Evolutionary conservation across 2,329 filamentous ascomycete species (phyloP), one percentile per base, ranked within the genome.

Genomic region (Cytospora piceae): DNA sequence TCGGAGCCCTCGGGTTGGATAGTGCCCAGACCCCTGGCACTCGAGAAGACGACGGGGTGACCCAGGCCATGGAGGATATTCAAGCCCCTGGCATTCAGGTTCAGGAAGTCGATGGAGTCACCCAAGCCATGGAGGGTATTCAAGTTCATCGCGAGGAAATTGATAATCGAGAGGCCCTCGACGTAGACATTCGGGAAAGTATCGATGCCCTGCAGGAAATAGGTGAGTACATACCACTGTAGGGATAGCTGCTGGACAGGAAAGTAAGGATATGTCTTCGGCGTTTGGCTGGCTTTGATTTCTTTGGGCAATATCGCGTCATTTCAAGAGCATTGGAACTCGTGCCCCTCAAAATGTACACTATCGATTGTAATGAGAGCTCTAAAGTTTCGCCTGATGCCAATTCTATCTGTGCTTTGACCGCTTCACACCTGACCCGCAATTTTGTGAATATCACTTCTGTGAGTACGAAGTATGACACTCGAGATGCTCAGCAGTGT

Each of bases 221-320:
- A 15, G 60, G 60, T 12, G 60, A 63, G 14, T 63, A 63, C n/a
- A 63, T 63, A 56, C 52, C 53, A 24, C 32, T 63, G 60, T 63
- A 63, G 27, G 8, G 7, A 15, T 24, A 20, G 15, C 31, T 34
- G 14, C 20, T 9, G 20, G 11, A 46, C 42, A n/a, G 42, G 8
- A 22, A 46, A 46, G 42, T 20, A 46, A 20, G 42, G 9, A 9
- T 9, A 11, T 5, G 5, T 22, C 7, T 49, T 49, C 46, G n/a
- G n/a, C 46, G 22, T 49, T 14, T 49, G n/a, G n/a, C 9, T 49
- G 15, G 37, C 37, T 39, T 39, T 14, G 8, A 42, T 42, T 2
- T n/a, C n/a, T 49, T 42, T n/a, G 4, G n/a, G 3, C n/a, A 49
- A 3, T 22, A 2, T 14, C 20, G n/a, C 9, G 9, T 49, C 6